Evolutionary conservation across 1,284 basidiomycete species (phyloP).

Genomic region (Bothia castanella): DNA sequence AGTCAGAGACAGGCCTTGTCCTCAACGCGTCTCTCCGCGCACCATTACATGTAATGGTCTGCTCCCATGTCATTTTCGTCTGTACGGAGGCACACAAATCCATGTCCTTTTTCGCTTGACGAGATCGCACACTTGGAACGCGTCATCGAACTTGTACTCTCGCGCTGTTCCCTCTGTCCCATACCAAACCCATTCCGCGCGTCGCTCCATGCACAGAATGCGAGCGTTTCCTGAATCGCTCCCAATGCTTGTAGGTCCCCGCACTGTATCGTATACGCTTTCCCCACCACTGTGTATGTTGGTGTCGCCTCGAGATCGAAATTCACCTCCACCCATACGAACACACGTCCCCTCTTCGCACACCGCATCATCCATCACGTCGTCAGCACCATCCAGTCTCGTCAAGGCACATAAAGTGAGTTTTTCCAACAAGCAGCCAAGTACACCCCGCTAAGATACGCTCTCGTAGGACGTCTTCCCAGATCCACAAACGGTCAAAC

Average conservation of each 20-base stretch:
- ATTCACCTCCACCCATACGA: not conserved
- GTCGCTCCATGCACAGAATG: slow-evolving; percentile 5
- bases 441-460: too few species aligned
- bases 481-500: slow-evolving; percentile 12
- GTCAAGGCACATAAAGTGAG: slow-evolving; percentile 16
- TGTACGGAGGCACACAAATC: slow-evolving; percentile 28
- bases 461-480: too few species aligned
- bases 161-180: slow-evolving; percentile 45
- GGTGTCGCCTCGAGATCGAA: slow-evolving; percentile 11
- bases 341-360: slow-evolving; percentile 20
- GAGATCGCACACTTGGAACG: slow-evolving; percentile 56
- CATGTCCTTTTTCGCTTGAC: slow-evolving; percentile 50
- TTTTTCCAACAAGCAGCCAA: too few species aligned
- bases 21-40: too few species aligned
- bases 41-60: too few species aligned
- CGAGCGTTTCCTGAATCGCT: slow-evolving; percentile 9
- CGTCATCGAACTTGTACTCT: slow-evolving; percentile 53
- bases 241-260: not conserved
- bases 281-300: slow-evolving; percentile 11
- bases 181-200: slow-evolving; percentile 8
- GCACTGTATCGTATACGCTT: slow-evolving; percentile 13
- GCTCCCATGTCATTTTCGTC: not conserved
- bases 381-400: slow-evolving; percentile 30
- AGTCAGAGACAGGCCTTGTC: too few species aligned
- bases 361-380: slow-evolving; percentile 20